These are phyloP conservation scores for Chaetoceros tenuissimus DNA, from an alignment of 108 stramenopile species.

Conservation along the genomic window DNA sequence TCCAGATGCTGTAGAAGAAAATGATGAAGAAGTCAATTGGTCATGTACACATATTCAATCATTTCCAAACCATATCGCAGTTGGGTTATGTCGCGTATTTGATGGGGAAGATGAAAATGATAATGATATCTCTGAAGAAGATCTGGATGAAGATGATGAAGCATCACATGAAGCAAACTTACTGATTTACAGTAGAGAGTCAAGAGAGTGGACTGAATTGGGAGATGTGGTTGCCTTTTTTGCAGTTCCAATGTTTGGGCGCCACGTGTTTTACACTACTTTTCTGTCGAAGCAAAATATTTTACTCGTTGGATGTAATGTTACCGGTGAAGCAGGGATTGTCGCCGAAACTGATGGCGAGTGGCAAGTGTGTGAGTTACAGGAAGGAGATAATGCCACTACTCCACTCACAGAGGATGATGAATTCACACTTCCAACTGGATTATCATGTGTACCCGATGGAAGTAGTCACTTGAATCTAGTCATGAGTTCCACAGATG, in stretches of 20 bases:
- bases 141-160: constrained; percentile 37
- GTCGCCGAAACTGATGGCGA: constrained; percentile 16
- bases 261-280: constrained; percentile 60
- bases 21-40: constrained; percentile 7
- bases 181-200: constrained; percentile 12
- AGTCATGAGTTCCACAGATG: constrained; percentile 48
- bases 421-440: constrained; percentile 63
- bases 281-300: constrained; percentile 17
- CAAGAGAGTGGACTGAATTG: constrained; percentile 35
- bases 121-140: constrained; percentile 43
- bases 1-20: not conserved
- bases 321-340: constrained; percentile 53
- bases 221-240: constrained; percentile 84
- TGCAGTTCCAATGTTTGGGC: constrained; percentile 58
- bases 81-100: constrained; percentile 42
- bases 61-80: constrained; percentile 29
- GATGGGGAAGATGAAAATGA: constrained; percentile 40
- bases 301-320: constrained; percentile 66
- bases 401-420: constrained; percentile 76
- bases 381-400: constrained; percentile 51
- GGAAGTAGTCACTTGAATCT: not conserved
- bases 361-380: constrained; percentile 56
- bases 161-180: constrained; percentile 36
- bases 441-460: constrained; percentile 21
- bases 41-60: constrained; percentile 59